These are phyloP conservation scores for Fabrea salina DNA, from an alignment of 169 alveolate species.

Conservation along the genomic window DNA sequence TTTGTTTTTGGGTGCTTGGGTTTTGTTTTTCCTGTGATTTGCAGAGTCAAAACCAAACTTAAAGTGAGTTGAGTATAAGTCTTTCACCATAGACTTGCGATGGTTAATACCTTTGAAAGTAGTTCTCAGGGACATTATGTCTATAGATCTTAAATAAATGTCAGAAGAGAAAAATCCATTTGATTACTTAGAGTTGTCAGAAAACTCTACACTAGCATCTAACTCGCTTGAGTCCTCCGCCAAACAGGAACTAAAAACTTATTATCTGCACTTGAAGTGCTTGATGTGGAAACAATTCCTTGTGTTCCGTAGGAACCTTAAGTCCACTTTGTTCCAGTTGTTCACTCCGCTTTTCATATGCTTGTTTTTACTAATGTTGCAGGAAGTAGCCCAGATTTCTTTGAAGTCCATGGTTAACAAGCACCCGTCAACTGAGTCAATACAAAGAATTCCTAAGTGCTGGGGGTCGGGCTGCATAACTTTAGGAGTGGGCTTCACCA, in stretches of 20 bases:
- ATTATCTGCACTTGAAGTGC: slow-evolving; percentile 1
- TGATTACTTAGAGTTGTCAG: too few relatives aligned
- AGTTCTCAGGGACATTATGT: too few relatives aligned
- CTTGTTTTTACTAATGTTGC: not conserved
- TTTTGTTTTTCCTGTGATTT: too few relatives aligned
- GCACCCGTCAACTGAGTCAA: not conserved
- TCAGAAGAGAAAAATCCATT: too few relatives aligned
- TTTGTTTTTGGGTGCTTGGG: too few relatives aligned
- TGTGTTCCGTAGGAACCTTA: slow-evolving; percentile 14
- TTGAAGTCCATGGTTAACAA: not conserved
- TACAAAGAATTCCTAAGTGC: slow-evolving; percentile 29
- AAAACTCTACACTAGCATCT: too few relatives aligned
- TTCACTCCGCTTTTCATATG: slow-evolving; percentile 25
- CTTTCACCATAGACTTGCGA: too few relatives aligned
- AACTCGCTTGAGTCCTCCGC: too few relatives aligned
- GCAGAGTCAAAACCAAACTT: too few relatives aligned
- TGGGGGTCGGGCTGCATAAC: slow-evolving; percentile 22
- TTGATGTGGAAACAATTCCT: slow-evolving; percentile 31
- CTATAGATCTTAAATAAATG: too few relatives aligned
- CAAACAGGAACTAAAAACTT: not conserved
- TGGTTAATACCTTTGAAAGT: too few relatives aligned
- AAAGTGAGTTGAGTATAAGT: too few relatives aligned
- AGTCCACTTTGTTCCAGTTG: slow-evolving; percentile 8
- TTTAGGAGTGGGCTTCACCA: slow-evolving; percentile 13
- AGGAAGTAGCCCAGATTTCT: slow-evolving; percentile 12